A percentile compares a stretch with the other conserved stretches of the same genome.
These are phyloP conservation scores for Plasmodium cynomolgi DNA, from an alignment of 169 alveolate species.

Conservation along the genomic window DNA sequence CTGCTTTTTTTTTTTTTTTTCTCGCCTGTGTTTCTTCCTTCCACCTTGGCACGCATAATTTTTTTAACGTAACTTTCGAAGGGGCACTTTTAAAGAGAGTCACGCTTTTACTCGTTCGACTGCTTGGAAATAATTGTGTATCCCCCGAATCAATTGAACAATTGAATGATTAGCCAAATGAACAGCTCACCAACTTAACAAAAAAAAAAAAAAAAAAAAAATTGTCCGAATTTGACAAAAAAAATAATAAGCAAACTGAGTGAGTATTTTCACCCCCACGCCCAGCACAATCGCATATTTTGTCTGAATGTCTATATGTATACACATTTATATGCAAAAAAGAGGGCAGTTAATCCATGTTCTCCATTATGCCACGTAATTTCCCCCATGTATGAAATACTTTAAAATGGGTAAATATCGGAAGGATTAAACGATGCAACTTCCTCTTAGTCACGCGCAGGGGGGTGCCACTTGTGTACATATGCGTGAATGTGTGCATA, in stretches of 20 bases:
- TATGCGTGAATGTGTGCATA: neutral
- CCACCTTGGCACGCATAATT: neutral
- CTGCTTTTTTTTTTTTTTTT: neutral
- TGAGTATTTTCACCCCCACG: neutral
- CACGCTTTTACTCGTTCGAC: neutral
- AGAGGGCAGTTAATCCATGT: neutral
- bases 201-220: neutral
- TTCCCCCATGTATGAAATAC: neutral
- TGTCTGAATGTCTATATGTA: neutral
- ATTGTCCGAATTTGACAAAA: neutral
- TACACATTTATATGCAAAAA: constrained; percentile 3
- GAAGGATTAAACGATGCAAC: neutral
- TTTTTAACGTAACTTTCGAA: neutral
- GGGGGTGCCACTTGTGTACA: neutral
- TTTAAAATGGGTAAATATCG: constrained; percentile 35
- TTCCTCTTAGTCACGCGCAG: neutral
- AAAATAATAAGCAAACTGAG: neutral
- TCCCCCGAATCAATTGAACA: neutral
- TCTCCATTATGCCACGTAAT: constrained; percentile 11
- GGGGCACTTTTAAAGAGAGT: neutral
- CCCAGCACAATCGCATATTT: neutral
- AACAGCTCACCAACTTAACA: neutral
- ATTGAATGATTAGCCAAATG: neutral
- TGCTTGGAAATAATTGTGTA: neutral
- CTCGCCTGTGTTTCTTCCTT: neutral